A percentile compares a stretch with the other conserved stretches of the same genome.
Evolutionary conservation across 441 rosid genomes (phyloP).

Genomic region (Syzygium malaccense): DNA sequence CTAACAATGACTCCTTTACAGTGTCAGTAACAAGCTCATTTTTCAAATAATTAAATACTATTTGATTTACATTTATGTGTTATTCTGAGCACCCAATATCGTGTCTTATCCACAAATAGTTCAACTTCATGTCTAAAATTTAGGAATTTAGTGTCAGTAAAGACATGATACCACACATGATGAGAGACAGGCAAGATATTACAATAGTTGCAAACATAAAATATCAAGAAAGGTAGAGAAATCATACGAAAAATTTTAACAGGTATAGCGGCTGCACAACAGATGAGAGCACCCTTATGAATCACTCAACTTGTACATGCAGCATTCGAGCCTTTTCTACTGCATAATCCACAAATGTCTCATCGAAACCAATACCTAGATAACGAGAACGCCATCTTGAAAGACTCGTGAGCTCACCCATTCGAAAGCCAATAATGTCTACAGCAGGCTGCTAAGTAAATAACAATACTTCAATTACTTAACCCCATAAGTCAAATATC

Average conservation of each 20-base stretch:
- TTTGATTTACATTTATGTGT: too few relatives aligned
- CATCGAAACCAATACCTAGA: slow-evolving; percentile 75
- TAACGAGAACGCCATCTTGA: slow-evolving; percentile 89
- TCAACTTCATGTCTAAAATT: not conserved
- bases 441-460: slow-evolving; percentile 79
- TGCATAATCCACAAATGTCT: slow-evolving; percentile 54
- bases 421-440: slow-evolving; percentile 85
- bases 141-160: not conserved
- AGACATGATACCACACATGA: not conserved
- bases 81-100: too few relatives aligned
- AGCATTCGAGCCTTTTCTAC: slow-evolving; percentile 74
- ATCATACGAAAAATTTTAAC: not conserved
- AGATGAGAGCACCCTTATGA: slow-evolving; percentile 70
- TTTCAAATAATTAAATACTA: too few relatives aligned
- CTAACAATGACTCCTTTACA: too few relatives aligned
- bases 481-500: not conserved
- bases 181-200: not conserved
- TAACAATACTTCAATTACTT: slow-evolving; percentile 19
- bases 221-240: not conserved
- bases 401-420: slow-evolving; percentile 91
- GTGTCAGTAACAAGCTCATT: too few relatives aligned
- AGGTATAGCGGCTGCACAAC: slow-evolving; percentile 71
- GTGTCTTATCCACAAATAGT: too few relatives aligned
- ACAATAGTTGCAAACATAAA: not conserved
- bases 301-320: slow-evolving; percentile 76